Evolutionary conservation across 1,284 basidiomycete genomes (phyloP).

Genomic region (Wallemia hederae): DNA sequence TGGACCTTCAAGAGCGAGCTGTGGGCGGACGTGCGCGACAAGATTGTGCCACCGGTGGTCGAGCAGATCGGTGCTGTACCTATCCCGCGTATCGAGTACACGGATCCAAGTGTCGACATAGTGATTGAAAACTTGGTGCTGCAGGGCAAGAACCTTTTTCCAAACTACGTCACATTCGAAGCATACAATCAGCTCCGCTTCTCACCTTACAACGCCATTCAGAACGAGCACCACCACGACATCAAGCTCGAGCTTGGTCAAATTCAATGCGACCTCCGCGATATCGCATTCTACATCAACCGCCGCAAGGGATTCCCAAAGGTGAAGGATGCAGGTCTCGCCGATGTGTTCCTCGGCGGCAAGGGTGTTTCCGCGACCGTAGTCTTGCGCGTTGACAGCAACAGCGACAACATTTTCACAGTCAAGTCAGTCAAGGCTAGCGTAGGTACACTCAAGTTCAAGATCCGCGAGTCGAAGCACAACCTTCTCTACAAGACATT

Average conservation of each 20-base stretch:
- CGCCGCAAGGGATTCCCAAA: constrained; percentile 27
- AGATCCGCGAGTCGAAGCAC: constrained; percentile 75
- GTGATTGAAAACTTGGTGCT: constrained; percentile 80
- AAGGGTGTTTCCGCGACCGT: constrained; percentile 28
- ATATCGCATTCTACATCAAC: constrained; percentile 61
- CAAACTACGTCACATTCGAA: constrained; percentile 44
- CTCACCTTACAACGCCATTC: constrained; percentile 33
- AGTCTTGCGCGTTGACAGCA: constrained; percentile 26
- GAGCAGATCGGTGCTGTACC: constrained; percentile 31
- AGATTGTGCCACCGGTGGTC: constrained; percentile 53
- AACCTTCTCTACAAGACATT: constrained; percentile 65
- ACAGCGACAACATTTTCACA: constrained; percentile 31
- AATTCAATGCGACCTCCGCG: constrained; percentile 79
- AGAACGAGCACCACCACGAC: constrained; percentile 24
- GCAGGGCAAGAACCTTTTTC: constrained; percentile 36
- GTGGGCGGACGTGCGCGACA: constrained; percentile 53
- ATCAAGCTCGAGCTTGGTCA: constrained; percentile 44
- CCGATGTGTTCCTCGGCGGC: constrained; percentile 66
- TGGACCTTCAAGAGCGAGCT: constrained; percentile 65
- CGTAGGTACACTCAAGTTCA: constrained; percentile 59
- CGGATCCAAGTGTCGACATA: constrained; percentile 47
- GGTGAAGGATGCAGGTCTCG: constrained; percentile 62
- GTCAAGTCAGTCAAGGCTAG: constrained; percentile 50
- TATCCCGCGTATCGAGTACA: constrained; percentile 70
- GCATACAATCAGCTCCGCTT: constrained; percentile 31